These are phyloP conservation scores for Tubosaeta brunneosetosa DNA, from an alignment of 768 basidiomycete species.

Conservation along the genomic window DNA sequence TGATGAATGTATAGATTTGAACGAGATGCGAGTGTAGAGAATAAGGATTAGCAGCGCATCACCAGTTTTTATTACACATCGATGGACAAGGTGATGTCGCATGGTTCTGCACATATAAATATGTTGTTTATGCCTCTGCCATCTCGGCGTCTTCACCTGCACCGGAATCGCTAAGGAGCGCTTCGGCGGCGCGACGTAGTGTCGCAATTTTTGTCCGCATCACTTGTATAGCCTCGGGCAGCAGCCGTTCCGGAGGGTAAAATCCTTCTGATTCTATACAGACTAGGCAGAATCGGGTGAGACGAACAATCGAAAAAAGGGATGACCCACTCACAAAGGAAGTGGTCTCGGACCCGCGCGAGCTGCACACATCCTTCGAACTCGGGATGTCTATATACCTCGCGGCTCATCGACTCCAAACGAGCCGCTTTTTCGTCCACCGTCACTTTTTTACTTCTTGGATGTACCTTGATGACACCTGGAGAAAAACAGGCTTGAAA, in stretches of 20 bases:
- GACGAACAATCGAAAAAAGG: not conserved
- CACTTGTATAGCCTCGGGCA: conserved; percentile 34
- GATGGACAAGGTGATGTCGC: conserved; percentile 27
- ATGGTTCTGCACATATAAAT: conserved; percentile 1
- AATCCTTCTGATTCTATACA: conserved; percentile 89
- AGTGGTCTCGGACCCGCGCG: conserved; percentile 84
- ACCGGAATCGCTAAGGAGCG: conserved; percentile 42
- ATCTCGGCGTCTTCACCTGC: conserved; percentile 52
- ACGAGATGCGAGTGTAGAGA: conserved; percentile 9
- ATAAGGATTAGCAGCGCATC: conserved; percentile 26
- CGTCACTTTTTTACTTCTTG: conserved; percentile 51
- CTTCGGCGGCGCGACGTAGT: conserved; percentile 56
- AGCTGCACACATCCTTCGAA: conserved; percentile 82
- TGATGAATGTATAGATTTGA: conserved; percentile 21
- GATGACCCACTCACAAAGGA: conserved; percentile 65
- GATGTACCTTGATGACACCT: conserved; percentile 66
- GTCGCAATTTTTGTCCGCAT: conserved; percentile 35
- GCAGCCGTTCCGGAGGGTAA: conserved; percentile 77
- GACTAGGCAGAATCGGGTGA: conserved; percentile 44
- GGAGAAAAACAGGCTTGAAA: conserved; percentile 87
- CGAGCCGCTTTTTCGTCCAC: conserved; percentile 65
- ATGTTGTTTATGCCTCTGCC: conserved; percentile 33
- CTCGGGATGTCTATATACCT: conserved; percentile 89
- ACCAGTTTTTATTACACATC: conserved; percentile 35
- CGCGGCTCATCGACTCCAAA: conserved; percentile 85